Conservation (phyloP, 164 flowering plant species). For the Vitis riparia region DNA sequence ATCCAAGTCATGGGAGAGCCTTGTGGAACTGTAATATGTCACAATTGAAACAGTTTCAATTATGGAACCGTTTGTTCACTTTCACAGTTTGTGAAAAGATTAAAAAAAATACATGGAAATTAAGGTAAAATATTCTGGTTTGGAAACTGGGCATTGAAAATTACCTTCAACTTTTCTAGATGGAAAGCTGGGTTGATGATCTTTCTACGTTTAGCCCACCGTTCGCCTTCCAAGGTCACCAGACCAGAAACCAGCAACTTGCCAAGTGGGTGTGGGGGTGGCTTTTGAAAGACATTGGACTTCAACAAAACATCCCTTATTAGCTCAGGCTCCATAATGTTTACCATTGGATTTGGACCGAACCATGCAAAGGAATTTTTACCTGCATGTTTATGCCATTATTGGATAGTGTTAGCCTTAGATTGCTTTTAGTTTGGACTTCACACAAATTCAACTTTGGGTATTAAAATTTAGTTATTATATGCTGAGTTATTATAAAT, state of each 20-base stretch:
- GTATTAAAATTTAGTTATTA: too few relatives aligned
- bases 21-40: too few relatives aligned
- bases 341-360: constrained; percentile 37
- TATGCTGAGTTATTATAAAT: too few relatives aligned
- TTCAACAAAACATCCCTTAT: constrained; percentile 33
- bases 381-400: constrained; percentile 34
- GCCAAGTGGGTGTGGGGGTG: constrained; percentile 14
- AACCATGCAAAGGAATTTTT: constrained; percentile 38
- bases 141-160: not conserved
- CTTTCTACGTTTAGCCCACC: constrained; percentile 56
- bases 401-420: too few relatives aligned
- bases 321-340: constrained; percentile 36
- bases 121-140: too few relatives aligned
- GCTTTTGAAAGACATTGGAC: constrained; percentile 25
- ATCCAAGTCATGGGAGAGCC: too few relatives aligned
- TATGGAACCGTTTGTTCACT: too few relatives aligned
- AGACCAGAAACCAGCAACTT: constrained; percentile 25
- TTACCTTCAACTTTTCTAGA: constrained; percentile 53
- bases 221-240: constrained; percentile 28
- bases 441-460: too few relatives aligned
- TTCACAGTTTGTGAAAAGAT: too few relatives aligned
- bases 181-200: constrained; percentile 57
- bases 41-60: too few relatives aligned
- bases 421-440: too few relatives aligned
- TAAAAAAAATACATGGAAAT: too few relatives aligned